Base-by-base conservation (phyloP, 495 filamentous ascomycete genomes). In the Neurospora intermedia region DNA sequence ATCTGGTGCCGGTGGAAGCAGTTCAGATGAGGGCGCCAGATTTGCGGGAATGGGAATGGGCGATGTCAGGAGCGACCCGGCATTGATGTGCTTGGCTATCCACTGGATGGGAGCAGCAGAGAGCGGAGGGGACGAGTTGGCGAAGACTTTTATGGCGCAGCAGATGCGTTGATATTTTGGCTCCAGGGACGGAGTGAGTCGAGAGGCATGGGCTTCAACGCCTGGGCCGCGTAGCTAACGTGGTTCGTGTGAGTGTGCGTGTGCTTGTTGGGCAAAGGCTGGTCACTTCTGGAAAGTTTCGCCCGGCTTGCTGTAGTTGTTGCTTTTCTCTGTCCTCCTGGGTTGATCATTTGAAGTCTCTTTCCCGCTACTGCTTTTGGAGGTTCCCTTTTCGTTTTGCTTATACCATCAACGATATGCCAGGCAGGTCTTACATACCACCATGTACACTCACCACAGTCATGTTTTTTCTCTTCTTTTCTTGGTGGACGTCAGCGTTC, bases 61-160 rank as follows among this genome's bases (percentile, higher is more conserved):
- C 11, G 89, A 90, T 62, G 88, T 91, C 16, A 84, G 91, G 54
- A 89, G 89, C 70, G 94, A 99, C 78, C 94, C 96, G 20, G 90
- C 91, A 69, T 93, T 93, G 11, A 97, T 99, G 92, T 97, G 95
- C 78, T 87, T 98, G 71, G 95, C 96, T 5, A 91, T 97, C 78
- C 96, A 99, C 83, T 99, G 96, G 96, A 98, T 98, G 96, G 94
- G 94, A 84, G 84, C 94, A 74, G 94, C 93, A 48, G 91, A 93
- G 73, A 88, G 85, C 70, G 94, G 95, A 43, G 94, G 94, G 11
- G 96, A 99, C 81, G 88, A 92, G 77, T 85, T 98, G 74, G 96
- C 96, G 39, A 90, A 88, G 79, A 93, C 92, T 79, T 92, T 94
- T 80, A 87, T 98, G 81, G 87, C 92, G 73, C 92, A 95, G 81